Conservation (phyloP, 768 basidiomycete species). For the Lepiota brunneoincarnata region DNA sequence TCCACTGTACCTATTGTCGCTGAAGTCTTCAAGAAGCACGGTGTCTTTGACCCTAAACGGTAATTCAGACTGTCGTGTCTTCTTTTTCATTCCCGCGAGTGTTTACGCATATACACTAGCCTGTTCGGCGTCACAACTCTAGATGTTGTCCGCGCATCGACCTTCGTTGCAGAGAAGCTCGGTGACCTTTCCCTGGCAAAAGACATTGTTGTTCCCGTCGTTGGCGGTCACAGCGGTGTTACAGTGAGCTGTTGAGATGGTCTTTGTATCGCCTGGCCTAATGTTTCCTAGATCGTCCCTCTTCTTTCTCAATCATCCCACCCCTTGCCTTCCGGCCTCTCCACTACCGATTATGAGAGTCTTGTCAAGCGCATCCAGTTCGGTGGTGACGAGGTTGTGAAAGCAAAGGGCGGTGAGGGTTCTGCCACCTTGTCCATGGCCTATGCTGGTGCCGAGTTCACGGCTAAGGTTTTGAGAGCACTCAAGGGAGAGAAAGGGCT, state of each 20-base stretch:
- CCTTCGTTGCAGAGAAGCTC: constrained; percentile 83
- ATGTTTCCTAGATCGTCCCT: constrained; percentile 70
- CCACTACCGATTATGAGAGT: constrained; percentile 46
- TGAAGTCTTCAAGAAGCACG: constrained; percentile 92
- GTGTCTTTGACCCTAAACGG: constrained; percentile 91
- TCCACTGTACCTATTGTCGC: constrained; percentile 97
- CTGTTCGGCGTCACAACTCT: constrained; percentile 98
- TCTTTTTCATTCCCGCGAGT: not conserved
- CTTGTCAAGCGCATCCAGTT: constrained; percentile 89
- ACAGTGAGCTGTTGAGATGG: constrained; percentile 49
- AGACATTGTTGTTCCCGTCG: constrained; percentile 78
- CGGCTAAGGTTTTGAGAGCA: constrained; percentile 78
- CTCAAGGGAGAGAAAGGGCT: constrained; percentile 87
- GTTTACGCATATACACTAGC: constrained; percentile 34
- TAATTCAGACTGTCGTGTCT: constrained; percentile 24
- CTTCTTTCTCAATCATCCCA: constrained; percentile 89
- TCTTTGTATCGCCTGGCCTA: not conserved
- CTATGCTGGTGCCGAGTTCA: constrained; percentile 90
- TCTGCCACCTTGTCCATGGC: constrained; percentile 98
- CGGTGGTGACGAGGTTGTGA: constrained; percentile 97
- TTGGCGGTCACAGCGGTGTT: constrained; percentile 93
- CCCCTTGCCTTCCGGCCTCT: constrained; percentile 59
- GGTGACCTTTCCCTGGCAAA: constrained; percentile 60
- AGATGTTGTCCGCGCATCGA: constrained; percentile 97
- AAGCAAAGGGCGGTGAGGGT: constrained; percentile 93